Evolutionary conservation across 73 alveolate species (phyloP).

Genomic region (Breviolum minutum): DNA sequence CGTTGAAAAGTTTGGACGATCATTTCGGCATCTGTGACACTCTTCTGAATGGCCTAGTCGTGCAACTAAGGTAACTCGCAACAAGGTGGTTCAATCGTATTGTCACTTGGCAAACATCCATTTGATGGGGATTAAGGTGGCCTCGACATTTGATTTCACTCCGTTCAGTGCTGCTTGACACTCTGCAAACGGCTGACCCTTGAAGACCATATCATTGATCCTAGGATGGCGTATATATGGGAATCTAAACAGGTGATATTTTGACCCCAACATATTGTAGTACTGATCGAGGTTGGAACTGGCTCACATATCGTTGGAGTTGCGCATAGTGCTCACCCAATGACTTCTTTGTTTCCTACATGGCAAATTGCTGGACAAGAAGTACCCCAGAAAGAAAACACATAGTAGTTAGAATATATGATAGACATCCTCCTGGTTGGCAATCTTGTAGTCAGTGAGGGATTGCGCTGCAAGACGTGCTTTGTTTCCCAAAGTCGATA

Average conservation of each 20-base stretch:
- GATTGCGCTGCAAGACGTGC: not conserved
- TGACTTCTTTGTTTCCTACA: not conserved
- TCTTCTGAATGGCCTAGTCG: not conserved
- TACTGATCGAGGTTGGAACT: not conserved
- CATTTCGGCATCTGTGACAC: not conserved
- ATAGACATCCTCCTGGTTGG: not conserved
- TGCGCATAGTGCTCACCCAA: not conserved
- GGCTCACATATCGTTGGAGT: not conserved
- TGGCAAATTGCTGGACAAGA: not conserved
- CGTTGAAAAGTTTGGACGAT: not conserved
- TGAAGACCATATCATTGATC: not conserved
- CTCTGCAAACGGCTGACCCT: not conserved
- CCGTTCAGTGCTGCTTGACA: not conserved
- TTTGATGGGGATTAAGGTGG: too few species aligned
- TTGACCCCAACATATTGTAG: not conserved
- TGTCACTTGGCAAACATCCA: too few species aligned
- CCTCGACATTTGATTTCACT: too few species aligned
- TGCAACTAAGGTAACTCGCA: too few species aligned
- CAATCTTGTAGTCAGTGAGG: not conserved
- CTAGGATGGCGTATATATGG: too few species aligned
- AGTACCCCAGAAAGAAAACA: not conserved
- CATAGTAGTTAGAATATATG: too few species aligned
- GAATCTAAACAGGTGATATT: not conserved
- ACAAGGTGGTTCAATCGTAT: too few species aligned
- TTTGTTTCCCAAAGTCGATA: not conserved